Evolutionary conservation across 257 asterid species (phyloP), one percentile per base, ranked within the genome.

Genomic region (Pogostemon cablin): DNA sequence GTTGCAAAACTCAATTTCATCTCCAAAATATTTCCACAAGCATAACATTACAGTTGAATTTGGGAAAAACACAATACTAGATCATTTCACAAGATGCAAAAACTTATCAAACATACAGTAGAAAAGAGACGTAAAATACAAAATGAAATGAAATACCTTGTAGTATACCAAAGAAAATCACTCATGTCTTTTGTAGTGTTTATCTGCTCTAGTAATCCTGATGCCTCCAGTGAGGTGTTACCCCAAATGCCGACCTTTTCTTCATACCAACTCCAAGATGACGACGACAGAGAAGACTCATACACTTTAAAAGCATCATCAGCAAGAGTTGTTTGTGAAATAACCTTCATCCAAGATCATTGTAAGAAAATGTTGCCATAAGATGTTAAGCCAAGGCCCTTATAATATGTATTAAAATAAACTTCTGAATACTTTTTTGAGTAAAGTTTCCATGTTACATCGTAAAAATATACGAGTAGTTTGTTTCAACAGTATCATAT

Each of bases 121-220:
- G 32, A 25, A 25, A 25, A 25, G 32, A 25, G 32, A 25, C 34
- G 32, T 40, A 40, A 7, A 32, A 38, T 6, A 38, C 38, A 43
- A 53, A 4, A 49, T 58, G 38, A 50, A 54, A 64, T 20, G 8
- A 65, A 11, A 71, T 70, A 87, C 96, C 92, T 83, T 72, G 81
- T 90, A 11, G 88, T 82, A 65, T 87, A 90, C 96, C 96, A 90
- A 38, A 90, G 84, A 77, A 82, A 87, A 79, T 90, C 96, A 70
- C 90, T 87, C 7, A 75, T 65, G 75, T 90, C 95, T 78, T 86
- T 86, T n/a, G 96, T 90, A 46, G 90, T 87, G 76, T 87, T 90
- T 81, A 90, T 87, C 78, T 90, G 96, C 89, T 90, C 96, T 62
- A 90, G 80, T 57, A 90, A 69, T 39, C 72, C 69, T 4, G 86